Evolutionary conservation across 495 filamentous ascomycete genomes (phyloP).

Genomic region (Talaromyces trachyspermus): DNA sequence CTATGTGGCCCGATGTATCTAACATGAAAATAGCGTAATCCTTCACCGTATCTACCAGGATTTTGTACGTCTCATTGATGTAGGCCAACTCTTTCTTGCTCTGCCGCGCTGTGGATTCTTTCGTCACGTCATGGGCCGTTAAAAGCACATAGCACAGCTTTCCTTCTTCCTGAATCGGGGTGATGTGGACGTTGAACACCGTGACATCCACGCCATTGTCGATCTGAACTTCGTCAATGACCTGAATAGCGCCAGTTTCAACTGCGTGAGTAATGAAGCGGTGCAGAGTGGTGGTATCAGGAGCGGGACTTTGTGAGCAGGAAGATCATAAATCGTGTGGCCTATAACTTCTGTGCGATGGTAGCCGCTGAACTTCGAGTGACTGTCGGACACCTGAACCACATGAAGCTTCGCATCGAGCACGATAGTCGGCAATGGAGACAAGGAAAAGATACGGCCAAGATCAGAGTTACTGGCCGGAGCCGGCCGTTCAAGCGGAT

Average conservation of each 20-base stretch:
- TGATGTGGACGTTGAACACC: constrained; percentile 36
- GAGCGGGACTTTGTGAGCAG: constrained; percentile 26
- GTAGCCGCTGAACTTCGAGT: constrained; percentile 30
- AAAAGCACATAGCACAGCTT: constrained; percentile 39
- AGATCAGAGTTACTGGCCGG: constrained; percentile 3
- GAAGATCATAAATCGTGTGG: constrained; percentile 33
- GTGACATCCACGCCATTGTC: constrained; percentile 17
- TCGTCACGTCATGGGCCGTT: constrained; percentile 33
- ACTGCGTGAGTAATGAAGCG: constrained; percentile 39
- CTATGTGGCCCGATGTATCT: constrained; percentile 49
- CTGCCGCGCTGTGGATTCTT: constrained; percentile 8
- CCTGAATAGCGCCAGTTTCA: constrained; percentile 24
- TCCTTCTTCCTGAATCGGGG: constrained; percentile 43
- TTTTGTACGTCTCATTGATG: constrained; percentile 53
- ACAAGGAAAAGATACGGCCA: constrained; percentile 6
- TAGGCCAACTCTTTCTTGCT: constrained; percentile 32
- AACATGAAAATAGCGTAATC: constrained; percentile 65
- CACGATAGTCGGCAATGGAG: constrained; percentile 43
- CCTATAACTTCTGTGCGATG: constrained; percentile 33
- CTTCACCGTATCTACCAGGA: constrained; percentile 56
- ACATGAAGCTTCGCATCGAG: constrained; percentile 40
- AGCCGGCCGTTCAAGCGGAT: background rate
- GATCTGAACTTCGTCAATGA: constrained; percentile 23
- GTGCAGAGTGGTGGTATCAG: constrained; percentile 31
- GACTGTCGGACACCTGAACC: constrained; percentile 42